These are phyloP conservation scores for Podaxis carcinomalis DNA, from an alignment of 768 basidiomycete species.

Conservation along the genomic window DNA sequence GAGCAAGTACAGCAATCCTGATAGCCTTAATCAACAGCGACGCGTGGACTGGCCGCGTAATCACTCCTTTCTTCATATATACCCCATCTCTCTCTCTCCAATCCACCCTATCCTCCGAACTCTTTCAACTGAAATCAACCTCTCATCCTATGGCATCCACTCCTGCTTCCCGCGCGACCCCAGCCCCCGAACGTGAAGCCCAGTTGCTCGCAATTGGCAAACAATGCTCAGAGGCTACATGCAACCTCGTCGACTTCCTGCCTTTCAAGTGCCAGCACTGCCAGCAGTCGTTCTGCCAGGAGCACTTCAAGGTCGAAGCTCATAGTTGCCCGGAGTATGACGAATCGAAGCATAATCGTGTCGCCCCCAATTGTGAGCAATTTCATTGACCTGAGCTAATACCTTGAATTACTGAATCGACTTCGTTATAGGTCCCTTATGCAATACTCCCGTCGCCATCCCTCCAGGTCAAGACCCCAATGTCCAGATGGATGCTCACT, in stretches of 20 bases:
- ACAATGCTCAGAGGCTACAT: constrained; percentile 65
- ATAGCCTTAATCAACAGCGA: background rate
- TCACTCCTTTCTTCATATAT: constrained; percentile 5
- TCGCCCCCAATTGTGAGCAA: constrained; percentile 68
- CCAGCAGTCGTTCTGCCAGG: constrained; percentile 62
- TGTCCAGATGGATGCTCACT: constrained; percentile 73
- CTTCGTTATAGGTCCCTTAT: constrained; percentile 60
- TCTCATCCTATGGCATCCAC: constrained; percentile 2
- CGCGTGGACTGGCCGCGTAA: constrained; percentile 16
- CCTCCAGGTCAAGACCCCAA: constrained; percentile 81
- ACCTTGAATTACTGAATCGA: constrained; percentile 2
- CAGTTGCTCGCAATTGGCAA: constrained; percentile 64
- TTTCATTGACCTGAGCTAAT: constrained; percentile 10
- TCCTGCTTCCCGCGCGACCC: constrained; percentile 16
- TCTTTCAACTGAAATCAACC: background rate
- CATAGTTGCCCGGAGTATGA: constrained; percentile 73
- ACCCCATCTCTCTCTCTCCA: background rate
- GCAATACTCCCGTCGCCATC: constrained; percentile 70
- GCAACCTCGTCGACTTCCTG: constrained; percentile 75
- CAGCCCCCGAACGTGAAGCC: constrained; percentile 36
- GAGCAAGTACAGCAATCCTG: background rate
- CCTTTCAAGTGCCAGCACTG: constrained; percentile 88
- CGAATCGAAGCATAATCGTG: constrained; percentile 62
- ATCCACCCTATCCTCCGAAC: background rate
- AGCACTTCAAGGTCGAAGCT: constrained; percentile 68